phyloP scores from a whole-genome alignment of 768 basidiomycete species.

The Macrolepiota dolichaula region DNA sequence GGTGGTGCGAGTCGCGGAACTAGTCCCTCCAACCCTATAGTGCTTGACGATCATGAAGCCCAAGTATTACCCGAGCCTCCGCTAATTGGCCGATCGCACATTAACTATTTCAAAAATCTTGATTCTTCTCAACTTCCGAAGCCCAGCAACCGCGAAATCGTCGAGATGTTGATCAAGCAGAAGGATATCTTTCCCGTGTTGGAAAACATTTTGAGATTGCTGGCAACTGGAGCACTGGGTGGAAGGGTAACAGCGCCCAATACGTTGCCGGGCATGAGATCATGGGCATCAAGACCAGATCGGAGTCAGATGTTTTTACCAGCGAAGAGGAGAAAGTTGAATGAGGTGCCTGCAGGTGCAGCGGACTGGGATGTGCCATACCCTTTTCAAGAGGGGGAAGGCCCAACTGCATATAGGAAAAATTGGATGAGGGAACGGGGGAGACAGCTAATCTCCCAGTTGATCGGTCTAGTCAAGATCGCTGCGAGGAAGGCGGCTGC shows the following conservation, averaged over 20 bases:
- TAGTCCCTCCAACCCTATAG: conserved; percentile 62
- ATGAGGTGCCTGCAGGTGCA: conserved; percentile 74
- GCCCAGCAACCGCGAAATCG: conserved; percentile 56
- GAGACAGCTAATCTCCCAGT: conserved; percentile 57
- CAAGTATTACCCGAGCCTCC: conserved; percentile 25
- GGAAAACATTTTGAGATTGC: conserved; percentile 56
- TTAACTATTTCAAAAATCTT: conserved; percentile 22
- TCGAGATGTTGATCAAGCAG: conserved; percentile 56
- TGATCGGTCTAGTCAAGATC: conserved; percentile 55
- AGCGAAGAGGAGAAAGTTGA: conserved; percentile 60
- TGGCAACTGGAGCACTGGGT: conserved; percentile 32
- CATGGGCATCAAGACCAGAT: conserved; percentile 1
- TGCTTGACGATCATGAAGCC: conserved; percentile 58
- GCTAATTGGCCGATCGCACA: conserved; percentile 2
- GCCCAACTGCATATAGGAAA: conserved; percentile 57
- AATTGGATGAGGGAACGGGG: conserved; percentile 67
- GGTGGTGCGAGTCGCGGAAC: conserved; percentile 43
- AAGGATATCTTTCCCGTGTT: conserved; percentile 67
- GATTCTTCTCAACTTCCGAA: conserved; percentile 41
- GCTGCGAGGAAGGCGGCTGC: conserved; percentile 62
- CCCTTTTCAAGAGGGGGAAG: conserved; percentile 70
- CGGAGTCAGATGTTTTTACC: conserved; percentile 20
- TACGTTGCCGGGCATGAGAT: not conserved
- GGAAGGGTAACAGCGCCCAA: not conserved
- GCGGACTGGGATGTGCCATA: conserved; percentile 82